Evolutionary conservation across 129 eudicot genomes (phyloP), one percentile per base, ranked within the genome.

Genomic region (Lactuca sativa): DNA sequence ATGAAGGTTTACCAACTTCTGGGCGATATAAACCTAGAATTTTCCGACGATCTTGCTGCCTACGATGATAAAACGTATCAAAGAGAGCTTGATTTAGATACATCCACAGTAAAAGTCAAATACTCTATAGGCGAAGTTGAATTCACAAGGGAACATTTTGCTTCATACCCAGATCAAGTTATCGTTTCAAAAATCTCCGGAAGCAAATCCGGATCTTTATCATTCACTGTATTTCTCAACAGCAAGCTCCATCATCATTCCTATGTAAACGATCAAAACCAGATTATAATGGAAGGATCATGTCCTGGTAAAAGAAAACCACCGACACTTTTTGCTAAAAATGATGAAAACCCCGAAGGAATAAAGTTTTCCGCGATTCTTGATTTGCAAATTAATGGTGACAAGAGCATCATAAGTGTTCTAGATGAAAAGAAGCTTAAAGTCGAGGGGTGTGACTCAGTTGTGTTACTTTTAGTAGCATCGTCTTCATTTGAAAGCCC

Each of bases 1-100:
- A 10, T 88, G 82, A 59, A 91, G 97, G 93, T 79, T 38, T 92
- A 92, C 82, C 96, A 92, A 87, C 96, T 88, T 53, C 32, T 92
- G 71, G 97, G 96, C 61, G 97, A 92, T 59, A 76, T 92, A 21
- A 88, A 76, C 56, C 81, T 92, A 44, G 95, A 86, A 17, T 88
- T 92, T 34, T 82, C 82, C 62, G 79, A 78, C 25, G 79, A 85
- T 66, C 83, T 82, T 63, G 72, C 81, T 38, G 49, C 76, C 37
- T 86, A 80, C 66, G 56, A 77, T 61, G 83, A 74, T 30, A 78
- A 53, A n/a, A 80, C 96, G 0, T 92, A 92, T 70, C 70, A 76
- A 59, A 77, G 96, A 74, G 95, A 82, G 77, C 82, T 92, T 76
- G 95, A 92, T 72, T 80, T 92, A 72, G 87, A 92, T 62, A 84